Conservation (phyloP, 2,329 filamentous ascomycete genomes). For the Colletotrichum sp. region DNA sequence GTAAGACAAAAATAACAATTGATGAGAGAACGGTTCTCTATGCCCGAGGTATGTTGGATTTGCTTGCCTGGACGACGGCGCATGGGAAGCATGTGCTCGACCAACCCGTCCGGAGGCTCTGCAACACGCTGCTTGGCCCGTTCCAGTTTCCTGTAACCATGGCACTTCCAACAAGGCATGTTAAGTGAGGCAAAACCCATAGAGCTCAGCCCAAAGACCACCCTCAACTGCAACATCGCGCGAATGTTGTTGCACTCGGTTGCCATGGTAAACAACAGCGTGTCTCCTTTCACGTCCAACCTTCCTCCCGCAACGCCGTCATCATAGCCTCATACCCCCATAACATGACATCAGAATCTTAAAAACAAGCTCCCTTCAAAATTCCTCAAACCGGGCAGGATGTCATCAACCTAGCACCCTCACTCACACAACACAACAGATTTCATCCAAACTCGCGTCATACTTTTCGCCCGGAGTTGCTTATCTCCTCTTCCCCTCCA, state of each 20-base stretch:
- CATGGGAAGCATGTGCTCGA: neutral
- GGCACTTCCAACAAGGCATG: neutral
- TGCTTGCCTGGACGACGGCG: neutral
- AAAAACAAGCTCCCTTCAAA: neutral
- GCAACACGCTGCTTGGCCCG: neutral
- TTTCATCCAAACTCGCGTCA: slow-evolving; percentile 2
- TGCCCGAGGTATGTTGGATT: neutral
- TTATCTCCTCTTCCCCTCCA: neutral
- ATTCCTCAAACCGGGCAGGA: neutral
- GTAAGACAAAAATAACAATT: neutral
- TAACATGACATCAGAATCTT: neutral
- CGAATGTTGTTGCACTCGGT: neutral
- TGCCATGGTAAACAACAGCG: neutral
- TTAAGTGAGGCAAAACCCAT: neutral
- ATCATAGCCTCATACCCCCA: neutral
- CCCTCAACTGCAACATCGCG: neutral
- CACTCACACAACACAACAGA: neutral
- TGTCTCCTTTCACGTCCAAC: neutral
- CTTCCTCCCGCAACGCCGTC: neutral
- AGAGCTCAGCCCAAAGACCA: neutral
- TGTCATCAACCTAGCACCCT: neutral
- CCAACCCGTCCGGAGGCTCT: neutral
- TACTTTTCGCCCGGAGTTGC: neutral
- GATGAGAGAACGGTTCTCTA: neutral
- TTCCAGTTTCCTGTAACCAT: neutral